phyloP scores from a whole-genome alignment of 164 flowering plant genomes.

The Umbilicus rupestris region DNA sequence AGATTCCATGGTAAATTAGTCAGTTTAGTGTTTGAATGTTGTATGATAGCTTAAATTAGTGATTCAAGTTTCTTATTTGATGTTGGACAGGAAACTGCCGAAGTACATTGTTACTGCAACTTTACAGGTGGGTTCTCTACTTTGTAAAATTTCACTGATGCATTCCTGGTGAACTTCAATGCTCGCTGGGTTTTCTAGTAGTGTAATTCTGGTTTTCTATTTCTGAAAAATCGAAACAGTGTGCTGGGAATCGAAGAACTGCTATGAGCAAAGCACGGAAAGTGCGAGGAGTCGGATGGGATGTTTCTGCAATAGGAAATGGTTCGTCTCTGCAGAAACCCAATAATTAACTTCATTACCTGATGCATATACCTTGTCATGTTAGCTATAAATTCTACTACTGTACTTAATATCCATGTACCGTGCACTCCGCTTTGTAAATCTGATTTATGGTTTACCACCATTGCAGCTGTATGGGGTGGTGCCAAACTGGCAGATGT shows the following conservation, averaged over 20 bases:
- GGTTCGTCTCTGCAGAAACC: conserved; percentile 34
- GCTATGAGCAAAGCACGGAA: conserved; percentile 80
- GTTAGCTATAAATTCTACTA: too few relatives aligned
- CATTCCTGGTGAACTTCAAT: not conserved
- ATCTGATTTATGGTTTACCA: conserved; percentile 2
- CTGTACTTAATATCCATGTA: too few relatives aligned
- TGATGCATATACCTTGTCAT: too few relatives aligned
- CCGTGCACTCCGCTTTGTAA: not conserved
- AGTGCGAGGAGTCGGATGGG: conserved; percentile 99
- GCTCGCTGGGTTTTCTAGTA: too few relatives aligned
- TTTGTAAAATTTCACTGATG: not conserved
- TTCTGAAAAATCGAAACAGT: conserved; percentile 31
- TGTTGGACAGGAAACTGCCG: conserved; percentile 57
- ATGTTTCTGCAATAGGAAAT: conserved; percentile 84
- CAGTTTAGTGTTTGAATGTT: not conserved
- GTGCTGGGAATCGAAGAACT: conserved; percentile 99
- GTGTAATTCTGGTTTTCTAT: not conserved
- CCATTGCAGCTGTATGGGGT: conserved; percentile 73
- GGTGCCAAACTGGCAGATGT: conserved; percentile 92
- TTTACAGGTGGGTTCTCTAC: conserved; percentile 45
- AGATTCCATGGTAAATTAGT: not conserved
- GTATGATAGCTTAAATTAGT: not conserved
- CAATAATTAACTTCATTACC: not conserved
- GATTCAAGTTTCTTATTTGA: not conserved
- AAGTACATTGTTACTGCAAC: conserved; percentile 82